These are phyloP conservation scores for Oropetium thomaeum DNA, from an alignment of 176 grass and related monocot species.

Conservation along the genomic window DNA sequence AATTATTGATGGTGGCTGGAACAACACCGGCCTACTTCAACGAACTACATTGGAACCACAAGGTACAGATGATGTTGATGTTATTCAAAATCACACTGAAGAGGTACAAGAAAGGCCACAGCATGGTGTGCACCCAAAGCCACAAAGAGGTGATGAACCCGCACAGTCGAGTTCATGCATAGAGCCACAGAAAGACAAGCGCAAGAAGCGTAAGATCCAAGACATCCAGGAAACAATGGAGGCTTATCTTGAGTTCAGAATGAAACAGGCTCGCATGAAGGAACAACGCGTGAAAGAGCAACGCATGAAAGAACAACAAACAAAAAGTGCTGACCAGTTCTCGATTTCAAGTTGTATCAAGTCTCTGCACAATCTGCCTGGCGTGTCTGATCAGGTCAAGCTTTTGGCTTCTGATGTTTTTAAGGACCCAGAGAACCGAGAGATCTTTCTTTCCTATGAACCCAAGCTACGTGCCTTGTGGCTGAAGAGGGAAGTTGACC, in stretches of 20 bases:
- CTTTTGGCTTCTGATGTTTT: constrained; percentile 49
- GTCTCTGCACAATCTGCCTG: constrained; percentile 26
- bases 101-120: constrained; percentile 27
- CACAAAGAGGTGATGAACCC: constrained; percentile 27
- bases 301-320: constrained; percentile 25
- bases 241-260: constrained; percentile 43
- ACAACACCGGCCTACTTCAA: constrained; percentile 22
- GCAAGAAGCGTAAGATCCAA: constrained; percentile 35
- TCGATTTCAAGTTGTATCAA: constrained; percentile 43
- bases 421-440: constrained; percentile 44
- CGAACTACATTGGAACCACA: constrained; percentile 14
- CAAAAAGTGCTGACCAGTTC: constrained; percentile 31
- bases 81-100: constrained; percentile 37
- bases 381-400: constrained; percentile 47
- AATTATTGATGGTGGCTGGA: constrained; percentile 20
- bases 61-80: constrained; percentile 25
- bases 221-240: constrained; percentile 49
- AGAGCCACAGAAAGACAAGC: constrained; percentile 38
- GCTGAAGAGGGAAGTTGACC: constrained; percentile 50
- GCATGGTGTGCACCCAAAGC: not conserved
- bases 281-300: constrained; percentile 35
- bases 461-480: constrained; percentile 33
- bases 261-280: constrained; percentile 40
- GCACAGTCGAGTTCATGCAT: constrained; percentile 44
- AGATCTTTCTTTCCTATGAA: constrained; percentile 56